A percentile compares a stretch with the other conserved stretches of the same genome.
Conservation (phyloP, 805 yeast genomes). For the Hanseniaspora occidentalis region DNA sequence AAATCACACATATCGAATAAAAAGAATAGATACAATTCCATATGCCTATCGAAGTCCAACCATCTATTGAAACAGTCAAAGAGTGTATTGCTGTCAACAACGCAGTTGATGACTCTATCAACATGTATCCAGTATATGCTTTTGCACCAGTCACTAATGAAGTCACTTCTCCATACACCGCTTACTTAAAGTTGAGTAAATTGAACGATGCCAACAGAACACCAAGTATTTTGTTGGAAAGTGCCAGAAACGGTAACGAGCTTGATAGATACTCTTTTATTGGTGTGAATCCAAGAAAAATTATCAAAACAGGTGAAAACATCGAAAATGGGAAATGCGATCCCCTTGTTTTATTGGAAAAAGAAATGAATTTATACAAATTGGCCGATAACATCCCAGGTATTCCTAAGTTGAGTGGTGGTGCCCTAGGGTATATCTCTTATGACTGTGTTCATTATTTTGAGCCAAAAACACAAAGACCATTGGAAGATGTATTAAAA, state of each 20-base stretch:
- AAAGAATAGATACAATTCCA: background rate
- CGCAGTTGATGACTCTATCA: slow-evolving; percentile 29
- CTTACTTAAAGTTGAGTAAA: slow-evolving; percentile 68
- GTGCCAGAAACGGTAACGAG: slow-evolving; percentile 80
- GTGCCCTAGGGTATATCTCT: slow-evolving; percentile 92
- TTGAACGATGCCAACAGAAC: slow-evolving; percentile 42
- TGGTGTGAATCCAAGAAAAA: slow-evolving; percentile 74
- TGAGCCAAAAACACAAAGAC: slow-evolving; percentile 78
- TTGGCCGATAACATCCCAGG: slow-evolving; percentile 71
- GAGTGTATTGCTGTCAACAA: slow-evolving; percentile 30
- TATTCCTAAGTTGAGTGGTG: slow-evolving; percentile 77
- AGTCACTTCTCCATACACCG: slow-evolving; percentile 62
- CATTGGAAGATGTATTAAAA: slow-evolving; percentile 62
- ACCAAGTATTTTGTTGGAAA: slow-evolving; percentile 75
- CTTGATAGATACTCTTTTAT: slow-evolving; percentile 85
- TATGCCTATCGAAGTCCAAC: slow-evolving; percentile 30
- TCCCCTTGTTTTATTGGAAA: slow-evolving; percentile 64
- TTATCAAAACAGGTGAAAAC: slow-evolving; percentile 62
- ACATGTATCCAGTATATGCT: slow-evolving; percentile 72
- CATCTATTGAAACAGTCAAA: slow-evolving; percentile 34
- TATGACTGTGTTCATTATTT: slow-evolving; percentile 95
- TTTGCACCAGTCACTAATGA: slow-evolving; percentile 53
- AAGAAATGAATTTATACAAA: slow-evolving; percentile 50
- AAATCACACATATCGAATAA: no score
- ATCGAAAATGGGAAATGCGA: slow-evolving; percentile 43